These are phyloP conservation scores for Parmelia sp. DNA, from an alignment of 495 filamentous ascomycete species.

Conservation along the genomic window DNA sequence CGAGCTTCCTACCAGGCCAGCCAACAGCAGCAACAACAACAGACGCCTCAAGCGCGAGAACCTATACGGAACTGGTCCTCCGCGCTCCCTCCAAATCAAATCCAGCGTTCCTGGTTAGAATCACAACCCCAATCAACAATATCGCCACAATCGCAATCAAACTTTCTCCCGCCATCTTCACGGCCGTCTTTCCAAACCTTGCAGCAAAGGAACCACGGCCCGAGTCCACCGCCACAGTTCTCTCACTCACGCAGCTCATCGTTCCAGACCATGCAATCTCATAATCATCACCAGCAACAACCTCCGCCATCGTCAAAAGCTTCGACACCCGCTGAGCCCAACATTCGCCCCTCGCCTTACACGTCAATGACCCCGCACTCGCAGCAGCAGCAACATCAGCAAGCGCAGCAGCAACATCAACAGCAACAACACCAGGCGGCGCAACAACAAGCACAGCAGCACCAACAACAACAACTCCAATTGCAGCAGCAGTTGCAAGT, in stretches of 20 bases:
- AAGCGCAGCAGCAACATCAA: conserved; percentile 12
- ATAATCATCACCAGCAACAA: conserved; percentile 16
- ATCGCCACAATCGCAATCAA: conserved; percentile 16
- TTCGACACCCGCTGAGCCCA: conserved; percentile 16
- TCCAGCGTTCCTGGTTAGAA: conserved; percentile 10
- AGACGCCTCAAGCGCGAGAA: conserved; percentile 12
- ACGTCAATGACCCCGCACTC: conserved; percentile 20
- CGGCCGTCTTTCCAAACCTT: conserved; percentile 18
- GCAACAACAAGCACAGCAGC: conserved; percentile 9
- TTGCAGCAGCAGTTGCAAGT: conserved; percentile 10
- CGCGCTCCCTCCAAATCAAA: conserved; percentile 11
- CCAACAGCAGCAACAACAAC: conserved; percentile 19
- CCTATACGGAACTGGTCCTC: conserved; percentile 10
- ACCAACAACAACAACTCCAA: conserved; percentile 8
- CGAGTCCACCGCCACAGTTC: conserved; percentile 23
- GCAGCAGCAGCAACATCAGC: conserved; percentile 17
- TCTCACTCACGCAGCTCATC: conserved; percentile 26
- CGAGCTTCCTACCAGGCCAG: conserved; percentile 13
- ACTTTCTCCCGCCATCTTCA: conserved; percentile 14
- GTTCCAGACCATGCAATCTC: conserved; percentile 15
- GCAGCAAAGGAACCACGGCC: conserved; percentile 16
- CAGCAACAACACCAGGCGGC: conserved; percentile 2
- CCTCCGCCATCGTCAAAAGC: conserved; percentile 3
- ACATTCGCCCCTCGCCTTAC: conserved; percentile 23
- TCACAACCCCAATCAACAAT: background rate